Conservation (phyloP, 2,329 filamentous ascomycete genomes). For the Shiraia sp. region DNA sequence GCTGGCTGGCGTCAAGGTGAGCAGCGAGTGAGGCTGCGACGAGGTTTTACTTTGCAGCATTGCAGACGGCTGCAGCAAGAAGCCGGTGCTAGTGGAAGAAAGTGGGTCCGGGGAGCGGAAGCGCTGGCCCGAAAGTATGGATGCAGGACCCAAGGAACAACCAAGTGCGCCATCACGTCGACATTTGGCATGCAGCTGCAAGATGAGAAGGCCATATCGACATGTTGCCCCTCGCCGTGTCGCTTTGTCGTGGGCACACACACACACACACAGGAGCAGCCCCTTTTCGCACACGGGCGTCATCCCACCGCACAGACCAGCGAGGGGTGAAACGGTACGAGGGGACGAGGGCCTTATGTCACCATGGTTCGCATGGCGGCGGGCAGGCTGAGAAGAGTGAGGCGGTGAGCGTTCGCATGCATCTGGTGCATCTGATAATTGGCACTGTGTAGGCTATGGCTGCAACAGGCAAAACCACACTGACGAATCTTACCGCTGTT, state of each 20-base stretch:
- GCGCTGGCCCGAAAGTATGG: conserved; percentile 39
- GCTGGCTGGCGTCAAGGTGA: too few relatives aligned
- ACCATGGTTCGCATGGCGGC: conserved; percentile 20
- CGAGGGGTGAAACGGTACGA: conserved; percentile 14
- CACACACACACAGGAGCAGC: too few relatives aligned
- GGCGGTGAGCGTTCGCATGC: conserved; percentile 29
- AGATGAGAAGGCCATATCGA: conserved; percentile 10
- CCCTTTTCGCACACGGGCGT: conserved; percentile 31
- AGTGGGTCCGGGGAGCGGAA: conserved; percentile 44
- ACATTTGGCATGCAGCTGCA: conserved; percentile 32
- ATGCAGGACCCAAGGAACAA: conserved; percentile 34
- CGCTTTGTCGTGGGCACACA: too few relatives aligned
- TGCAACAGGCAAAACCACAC: conserved; percentile 31
- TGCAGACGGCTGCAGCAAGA: conserved; percentile 23
- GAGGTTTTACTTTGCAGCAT: conserved; percentile 4
- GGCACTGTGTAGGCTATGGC: conserved; percentile 28
- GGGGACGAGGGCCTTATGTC: conserved; percentile 22
- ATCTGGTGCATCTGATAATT: conserved; percentile 25
- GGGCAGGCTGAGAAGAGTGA: conserved; percentile 14
- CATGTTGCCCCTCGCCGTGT: background rate
- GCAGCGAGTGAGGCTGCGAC: conserved; percentile 5
- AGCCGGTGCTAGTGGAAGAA: conserved; percentile 16
- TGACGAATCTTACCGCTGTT: conserved; percentile 41
- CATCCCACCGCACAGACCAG: conserved; percentile 25
- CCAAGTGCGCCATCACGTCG: conserved; percentile 31